Conservation (phyloP, 2,329 filamentous ascomycete genomes). For the Knufia petricola region DNA sequence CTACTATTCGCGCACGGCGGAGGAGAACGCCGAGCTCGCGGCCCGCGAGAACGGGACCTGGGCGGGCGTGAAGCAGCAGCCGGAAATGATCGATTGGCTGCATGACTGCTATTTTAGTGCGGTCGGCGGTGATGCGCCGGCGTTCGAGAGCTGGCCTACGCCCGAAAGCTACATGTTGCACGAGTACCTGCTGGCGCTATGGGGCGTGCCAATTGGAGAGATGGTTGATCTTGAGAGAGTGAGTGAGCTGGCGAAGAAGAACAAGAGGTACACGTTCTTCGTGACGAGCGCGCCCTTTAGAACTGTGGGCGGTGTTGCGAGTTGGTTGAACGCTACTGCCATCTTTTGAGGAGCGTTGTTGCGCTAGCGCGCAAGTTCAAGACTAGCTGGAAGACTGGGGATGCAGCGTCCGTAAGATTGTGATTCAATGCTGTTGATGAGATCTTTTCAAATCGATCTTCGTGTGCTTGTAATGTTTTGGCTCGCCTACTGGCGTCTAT, state of each 20-base stretch:
- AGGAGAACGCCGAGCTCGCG: constrained; percentile 27
- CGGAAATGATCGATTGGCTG: constrained; percentile 53
- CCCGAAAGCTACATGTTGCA: constrained; percentile 29
- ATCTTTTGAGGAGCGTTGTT: constrained; percentile 34
- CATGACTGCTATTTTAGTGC: constrained; percentile 61
- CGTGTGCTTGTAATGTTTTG: too few species aligned
- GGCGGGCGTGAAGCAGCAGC: constrained; percentile 44
- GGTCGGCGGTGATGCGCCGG: constrained; percentile 53
- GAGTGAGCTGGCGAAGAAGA: constrained; percentile 28
- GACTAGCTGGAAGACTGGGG: too few species aligned
- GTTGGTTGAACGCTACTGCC: constrained; percentile 36
- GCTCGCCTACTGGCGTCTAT: too few species aligned
- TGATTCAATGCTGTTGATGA: too few species aligned
- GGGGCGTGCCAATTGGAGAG: constrained; percentile 37
- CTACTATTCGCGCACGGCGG: constrained; percentile 40
- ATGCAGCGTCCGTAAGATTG: too few species aligned
- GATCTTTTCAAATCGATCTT: too few species aligned
- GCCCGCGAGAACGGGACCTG: constrained; percentile 30
- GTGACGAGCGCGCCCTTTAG: constrained; percentile 35
- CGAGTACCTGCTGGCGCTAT: constrained; percentile 34
- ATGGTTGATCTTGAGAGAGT: constrained; percentile 37
- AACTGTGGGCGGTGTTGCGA: constrained; percentile 35
- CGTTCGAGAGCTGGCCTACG: constrained; percentile 56
- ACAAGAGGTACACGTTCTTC: constrained; percentile 34
- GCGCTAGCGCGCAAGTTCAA: too few species aligned